Base-by-base conservation (phyloP, 169 alveolate genomes). In the Plasmodium malariae region DNA sequence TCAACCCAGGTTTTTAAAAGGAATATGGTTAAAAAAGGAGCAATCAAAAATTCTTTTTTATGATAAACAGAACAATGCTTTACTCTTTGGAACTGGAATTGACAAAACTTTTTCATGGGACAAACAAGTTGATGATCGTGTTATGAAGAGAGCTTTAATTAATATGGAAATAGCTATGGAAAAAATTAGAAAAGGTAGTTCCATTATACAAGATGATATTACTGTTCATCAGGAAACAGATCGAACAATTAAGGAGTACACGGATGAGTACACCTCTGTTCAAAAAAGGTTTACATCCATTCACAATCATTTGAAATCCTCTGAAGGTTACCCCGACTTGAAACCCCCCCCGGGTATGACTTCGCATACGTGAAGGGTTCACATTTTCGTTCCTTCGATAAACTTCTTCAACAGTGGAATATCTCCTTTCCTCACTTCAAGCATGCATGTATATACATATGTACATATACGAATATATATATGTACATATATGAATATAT, bases 121-220 rank as follows among this genome's bases (percentile, higher is more conserved):
- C 17, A 71, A 59, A 17, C 59, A 85, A 19, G 91, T 73, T 2
- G 51, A 51, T 21, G 49, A 19, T 49, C 69, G 63, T 19, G 59
- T 76, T 17, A 74, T 76, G 91, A 72, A 65, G 32, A 45, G 88
- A 26, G 94, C 94, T n/a, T 26, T 91, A 32, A 62, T 91, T 26
- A 87, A 63, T 54, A 87, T 91, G 92, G 94, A 91, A n/a, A 91
- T 91, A 78, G 92, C 94, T 12, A 51, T 67, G 19, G 94, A 91
- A 78, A 78, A 86, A 28, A 51, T 74, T 30, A 54, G 94, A 14
- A 68, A 76, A 26, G 94, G 94, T 3, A 78, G 89, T 28, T 83
- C 80, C 9, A 26, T 70, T 19, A 28, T 63, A 0, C 78, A 60
- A 11, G 90, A 91, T 7, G 74, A 71, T 62, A 26, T 78, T n/a